Conservation (phyloP, 225 moss, liverwort and hornwort species). For the Neckera pumila region DNA sequence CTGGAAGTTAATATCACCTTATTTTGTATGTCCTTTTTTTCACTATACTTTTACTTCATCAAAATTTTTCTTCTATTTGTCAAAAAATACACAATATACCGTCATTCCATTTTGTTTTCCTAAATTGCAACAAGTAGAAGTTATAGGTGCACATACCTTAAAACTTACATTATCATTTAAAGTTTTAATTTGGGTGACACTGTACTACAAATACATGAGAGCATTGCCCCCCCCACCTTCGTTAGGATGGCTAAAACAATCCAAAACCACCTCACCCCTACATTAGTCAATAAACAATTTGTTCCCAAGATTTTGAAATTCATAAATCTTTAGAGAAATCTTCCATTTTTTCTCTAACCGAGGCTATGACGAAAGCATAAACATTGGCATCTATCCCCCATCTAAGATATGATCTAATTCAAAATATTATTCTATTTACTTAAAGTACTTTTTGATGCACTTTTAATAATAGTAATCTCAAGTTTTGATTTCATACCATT, state of each 20-base stretch:
- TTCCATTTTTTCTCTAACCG: background rate
- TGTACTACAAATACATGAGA: background rate
- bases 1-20: background rate
- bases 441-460: rapidly evolving
- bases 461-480: background rate
- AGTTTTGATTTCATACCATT: background rate
- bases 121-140: background rate
- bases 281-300: rapidly evolving
- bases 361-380: rapidly evolving
- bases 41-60: background rate
- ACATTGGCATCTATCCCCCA: background rate
- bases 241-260: rapidly evolving
- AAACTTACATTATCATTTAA: background rate
- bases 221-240: rapidly evolving
- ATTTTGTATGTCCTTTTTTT: background rate
- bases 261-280: rapidly evolving
- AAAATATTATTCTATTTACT: background rate
- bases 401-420: background rate
- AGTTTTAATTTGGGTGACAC: too few species aligned
- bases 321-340: background rate
- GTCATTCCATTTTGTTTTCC: background rate
- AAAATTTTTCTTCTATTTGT: background rate
- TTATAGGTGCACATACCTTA: background rate
- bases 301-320: background rate
- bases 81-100: rapidly evolving